Conservation (phyloP, 805 yeast species). For the Saccharomycopsis malanga region DNA sequence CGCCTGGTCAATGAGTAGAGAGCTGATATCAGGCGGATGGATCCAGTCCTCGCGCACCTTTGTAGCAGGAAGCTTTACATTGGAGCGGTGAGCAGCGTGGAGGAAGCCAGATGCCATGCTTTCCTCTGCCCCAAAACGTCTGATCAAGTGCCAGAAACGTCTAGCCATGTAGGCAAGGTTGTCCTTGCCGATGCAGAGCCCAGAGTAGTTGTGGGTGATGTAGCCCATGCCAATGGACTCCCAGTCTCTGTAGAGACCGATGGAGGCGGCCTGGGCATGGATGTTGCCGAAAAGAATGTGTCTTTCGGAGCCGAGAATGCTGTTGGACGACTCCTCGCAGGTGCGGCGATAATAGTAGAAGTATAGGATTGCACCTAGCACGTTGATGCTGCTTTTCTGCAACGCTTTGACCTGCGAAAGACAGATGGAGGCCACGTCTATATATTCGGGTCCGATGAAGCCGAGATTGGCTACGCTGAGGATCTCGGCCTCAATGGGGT, state of each 20-base stretch:
- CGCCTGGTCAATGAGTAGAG: background rate
- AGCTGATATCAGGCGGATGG: background rate
- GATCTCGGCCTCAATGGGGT: conserved; percentile 9
- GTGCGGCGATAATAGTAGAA: conserved; percentile 9
- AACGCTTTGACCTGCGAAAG: conserved; percentile 14
- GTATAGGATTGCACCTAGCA: conserved; percentile 3
- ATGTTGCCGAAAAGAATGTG: conserved; percentile 1
- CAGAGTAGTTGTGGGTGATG: background rate
- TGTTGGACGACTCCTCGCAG: conserved; percentile 13
- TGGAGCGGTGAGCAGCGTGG: background rate
- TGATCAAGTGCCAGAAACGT: background rate
- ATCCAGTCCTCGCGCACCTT: background rate
- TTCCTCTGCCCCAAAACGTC: background rate
- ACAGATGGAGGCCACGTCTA: conserved; percentile 15
- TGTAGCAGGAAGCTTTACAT: background rate
- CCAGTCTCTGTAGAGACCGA: conserved; percentile 18
- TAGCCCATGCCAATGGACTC: background rate
- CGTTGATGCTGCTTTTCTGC: conserved; percentile 6
- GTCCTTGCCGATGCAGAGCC: background rate
- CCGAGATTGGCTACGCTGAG: conserved; percentile 1
- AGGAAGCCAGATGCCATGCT: background rate
- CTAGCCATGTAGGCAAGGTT: background rate
- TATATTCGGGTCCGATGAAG: conserved; percentile 6
- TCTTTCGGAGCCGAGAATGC: conserved; percentile 5
- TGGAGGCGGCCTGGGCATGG: conserved; percentile 1